Percentiles rank a stretch among this genome's conserved stretches.
Evolutionary conservation across 2,329 filamentous ascomycete species (phyloP).

Genomic region (Penicillium freii): DNA sequence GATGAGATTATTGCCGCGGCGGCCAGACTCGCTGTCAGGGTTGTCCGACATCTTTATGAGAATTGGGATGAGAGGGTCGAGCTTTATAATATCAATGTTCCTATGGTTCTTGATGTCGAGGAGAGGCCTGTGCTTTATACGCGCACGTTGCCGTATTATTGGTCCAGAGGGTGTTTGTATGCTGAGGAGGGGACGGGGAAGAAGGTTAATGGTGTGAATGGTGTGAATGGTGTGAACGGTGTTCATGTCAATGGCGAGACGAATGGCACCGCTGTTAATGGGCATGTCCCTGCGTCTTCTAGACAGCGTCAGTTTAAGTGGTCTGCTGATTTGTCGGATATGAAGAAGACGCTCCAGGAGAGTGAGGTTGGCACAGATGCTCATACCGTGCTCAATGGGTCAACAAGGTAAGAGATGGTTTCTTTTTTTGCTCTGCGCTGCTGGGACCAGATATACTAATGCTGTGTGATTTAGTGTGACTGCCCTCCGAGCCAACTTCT

Average conservation of each 20-base stretch:
- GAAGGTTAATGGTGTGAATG: constrained; percentile 46
- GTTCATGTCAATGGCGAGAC: neutral
- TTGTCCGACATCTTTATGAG: constrained; percentile 70
- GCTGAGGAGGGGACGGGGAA: constrained; percentile 61
- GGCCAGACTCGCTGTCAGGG: constrained; percentile 65
- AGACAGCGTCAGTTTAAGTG: constrained; percentile 85
- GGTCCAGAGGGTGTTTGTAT: constrained; percentile 75
- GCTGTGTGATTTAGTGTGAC: constrained; percentile 66
- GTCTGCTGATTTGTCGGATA: constrained; percentile 78
- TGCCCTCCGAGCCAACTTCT: constrained; percentile 84
- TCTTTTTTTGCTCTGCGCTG: neutral
- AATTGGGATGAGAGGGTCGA: constrained; percentile 72
- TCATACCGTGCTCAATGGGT: constrained; percentile 80
- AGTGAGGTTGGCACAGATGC: constrained; percentile 79
- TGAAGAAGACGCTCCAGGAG: constrained; percentile 76
- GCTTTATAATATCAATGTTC: constrained; percentile 83
- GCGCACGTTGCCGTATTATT: constrained; percentile 80
- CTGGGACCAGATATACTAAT: neutral
- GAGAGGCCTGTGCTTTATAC: constrained; percentile 70
- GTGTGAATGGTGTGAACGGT: constrained; percentile 18
- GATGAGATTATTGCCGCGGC: constrained; percentile 71
- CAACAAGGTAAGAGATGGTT: constrained; percentile 64
- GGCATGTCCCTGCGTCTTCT: constrained; percentile 42
- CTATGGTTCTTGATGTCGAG: constrained; percentile 71
- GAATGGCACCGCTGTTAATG: neutral